Conservation (phyloP, 352 stramenopile genomes). For the Globisporangium camurandrum region DNA sequence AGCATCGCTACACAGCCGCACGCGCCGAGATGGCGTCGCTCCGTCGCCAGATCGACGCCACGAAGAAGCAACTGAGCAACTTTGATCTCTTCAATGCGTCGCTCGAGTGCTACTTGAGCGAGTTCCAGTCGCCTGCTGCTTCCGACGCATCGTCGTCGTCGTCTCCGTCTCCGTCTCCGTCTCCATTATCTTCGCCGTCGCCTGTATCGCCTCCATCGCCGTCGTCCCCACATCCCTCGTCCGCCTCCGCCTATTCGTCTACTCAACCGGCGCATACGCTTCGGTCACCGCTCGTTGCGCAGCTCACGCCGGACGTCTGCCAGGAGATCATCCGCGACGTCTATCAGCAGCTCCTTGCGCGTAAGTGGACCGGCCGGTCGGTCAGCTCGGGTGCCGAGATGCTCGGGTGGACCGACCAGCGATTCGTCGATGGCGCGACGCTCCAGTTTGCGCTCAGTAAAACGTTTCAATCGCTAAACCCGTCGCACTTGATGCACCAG, state of each 20-base stretch:
- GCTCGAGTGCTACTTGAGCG: conserved; percentile 10
- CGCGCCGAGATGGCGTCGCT: conserved; percentile 7
- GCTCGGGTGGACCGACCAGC: conserved; percentile 13
- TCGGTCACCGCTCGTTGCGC: not conserved
- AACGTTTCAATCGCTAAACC: conserved; percentile 1
- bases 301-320: conserved; percentile 6
- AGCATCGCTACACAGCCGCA: conserved; percentile 4
- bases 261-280: not conserved
- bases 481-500: conserved; percentile 9
- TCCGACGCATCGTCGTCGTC: not conserved
- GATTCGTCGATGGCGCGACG: conserved; percentile 10
- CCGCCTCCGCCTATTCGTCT: too few species aligned
- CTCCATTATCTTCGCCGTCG: not conserved
- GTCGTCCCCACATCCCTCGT: too few species aligned
- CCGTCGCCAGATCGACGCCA: conserved; percentile 6
- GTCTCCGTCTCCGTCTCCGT: not conserved
- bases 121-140: conserved; percentile 1
- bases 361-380: conserved; percentile 2
- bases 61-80: conserved; percentile 11
- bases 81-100: conserved; percentile 11
- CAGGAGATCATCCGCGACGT: conserved; percentile 11
- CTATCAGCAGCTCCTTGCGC: conserved; percentile 6
- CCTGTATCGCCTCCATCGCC: too few species aligned
- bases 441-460: conserved; percentile 13
- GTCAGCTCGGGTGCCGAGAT: conserved; percentile 8